These are phyloP conservation scores for Rhytidhysteron rufulum DNA, from an alignment of 2,329 filamentous ascomycete species.

Conservation along the genomic window DNA sequence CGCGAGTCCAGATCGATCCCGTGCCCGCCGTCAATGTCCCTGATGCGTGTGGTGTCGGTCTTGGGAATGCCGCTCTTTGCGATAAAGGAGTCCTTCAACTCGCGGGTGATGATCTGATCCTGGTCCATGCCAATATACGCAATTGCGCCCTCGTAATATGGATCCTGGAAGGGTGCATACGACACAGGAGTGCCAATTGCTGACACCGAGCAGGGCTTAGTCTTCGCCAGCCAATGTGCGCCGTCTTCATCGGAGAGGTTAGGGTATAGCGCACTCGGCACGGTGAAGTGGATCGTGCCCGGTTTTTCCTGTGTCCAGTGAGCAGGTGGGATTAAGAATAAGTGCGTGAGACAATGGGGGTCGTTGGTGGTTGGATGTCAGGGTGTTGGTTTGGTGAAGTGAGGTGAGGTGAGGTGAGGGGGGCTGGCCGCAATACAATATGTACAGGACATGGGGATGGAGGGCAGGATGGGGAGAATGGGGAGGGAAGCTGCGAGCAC, in stretches of 20 bases:
- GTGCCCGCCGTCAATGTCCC: neutral
- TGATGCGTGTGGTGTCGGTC: too few species aligned
- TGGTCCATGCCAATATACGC: neutral
- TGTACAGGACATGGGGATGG: too few species aligned
- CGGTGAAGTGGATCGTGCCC: constrained; percentile 4
- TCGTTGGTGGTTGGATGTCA: too few species aligned
- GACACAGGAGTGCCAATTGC: neutral
- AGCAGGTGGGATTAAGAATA: too few species aligned
- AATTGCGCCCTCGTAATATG: neutral
- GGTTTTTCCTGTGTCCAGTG: too few species aligned
- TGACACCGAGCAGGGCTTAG: neutral
- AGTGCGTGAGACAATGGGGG: too few species aligned
- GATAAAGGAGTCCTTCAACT: neutral
- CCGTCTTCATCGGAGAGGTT: neutral
- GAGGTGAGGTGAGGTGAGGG: too few species aligned
- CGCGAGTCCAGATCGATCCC: neutral
- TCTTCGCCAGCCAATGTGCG: neutral
- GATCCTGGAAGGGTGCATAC: constrained; percentile 3
- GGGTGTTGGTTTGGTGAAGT: too few species aligned
- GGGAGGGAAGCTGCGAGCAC: too few species aligned
- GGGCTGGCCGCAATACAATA: too few species aligned
- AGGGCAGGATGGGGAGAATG: too few species aligned
- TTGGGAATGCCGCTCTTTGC: constrained; percentile 3
- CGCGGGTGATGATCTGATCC: neutral
- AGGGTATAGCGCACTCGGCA: constrained; percentile 1